phyloP scores from a whole-genome alignment of 805 yeast genomes.

The Starmerella ratchasimensis region DNA sequence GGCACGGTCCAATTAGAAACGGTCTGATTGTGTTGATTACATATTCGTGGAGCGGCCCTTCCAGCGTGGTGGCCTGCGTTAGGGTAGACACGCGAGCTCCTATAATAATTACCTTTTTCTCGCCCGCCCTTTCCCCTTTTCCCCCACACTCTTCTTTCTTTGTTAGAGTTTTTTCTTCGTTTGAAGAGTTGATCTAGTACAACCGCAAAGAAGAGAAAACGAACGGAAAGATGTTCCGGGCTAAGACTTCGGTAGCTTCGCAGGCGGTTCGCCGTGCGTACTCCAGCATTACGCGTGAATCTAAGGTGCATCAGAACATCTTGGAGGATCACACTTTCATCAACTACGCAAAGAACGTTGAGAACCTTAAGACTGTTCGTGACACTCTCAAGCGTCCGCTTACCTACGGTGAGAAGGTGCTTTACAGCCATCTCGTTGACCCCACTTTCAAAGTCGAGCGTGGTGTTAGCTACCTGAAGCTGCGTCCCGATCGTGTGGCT shows the following conservation, averaged over 20 bases:
- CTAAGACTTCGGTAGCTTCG: slow-evolving; percentile 12
- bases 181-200: background rate
- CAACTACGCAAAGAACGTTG: slow-evolving; percentile 81
- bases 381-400: slow-evolving; percentile 74
- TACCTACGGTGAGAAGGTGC: slow-evolving; percentile 88
- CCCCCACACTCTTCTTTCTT: too few relatives aligned
- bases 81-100: slow-evolving; percentile 6
- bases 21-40: slow-evolving; percentile 13
- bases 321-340: slow-evolving; percentile 57
- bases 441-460: slow-evolving; percentile 78
- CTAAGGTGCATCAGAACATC: slow-evolving; percentile 63
- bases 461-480: slow-evolving; percentile 81
- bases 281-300: slow-evolving; percentile 39
- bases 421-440: slow-evolving; percentile 87
- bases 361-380: slow-evolving; percentile 74
- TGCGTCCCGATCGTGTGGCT: slow-evolving; percentile 95
- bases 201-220: too few relatives aligned
- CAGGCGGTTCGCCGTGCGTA: slow-evolving; percentile 19
- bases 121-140: too few relatives aligned
- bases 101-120: background rate
- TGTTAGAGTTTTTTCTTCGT: too few relatives aligned
- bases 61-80: slow-evolving; percentile 7
- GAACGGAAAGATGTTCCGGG: slow-evolving; percentile 15
- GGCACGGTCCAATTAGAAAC: slow-evolving; percentile 10
- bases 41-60: slow-evolving; percentile 8